Conservation (phyloP, 2,329 filamentous ascomycete genomes). For the Paracoccidioides lutzii region DNA sequence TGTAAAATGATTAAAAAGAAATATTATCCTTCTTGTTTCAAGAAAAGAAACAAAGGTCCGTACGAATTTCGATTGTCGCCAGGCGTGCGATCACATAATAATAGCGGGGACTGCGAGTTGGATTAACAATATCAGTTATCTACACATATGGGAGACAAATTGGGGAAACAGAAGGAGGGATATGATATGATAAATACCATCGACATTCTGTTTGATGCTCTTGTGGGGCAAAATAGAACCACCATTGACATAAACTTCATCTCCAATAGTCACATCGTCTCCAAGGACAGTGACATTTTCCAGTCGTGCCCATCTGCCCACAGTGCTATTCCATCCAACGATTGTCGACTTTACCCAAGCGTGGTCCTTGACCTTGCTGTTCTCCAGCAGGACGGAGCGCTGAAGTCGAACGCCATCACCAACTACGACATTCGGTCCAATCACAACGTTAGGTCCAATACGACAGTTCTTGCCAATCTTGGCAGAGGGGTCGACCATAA, state of each 20-base stretch:
- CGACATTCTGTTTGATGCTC: slow-evolving; percentile 97
- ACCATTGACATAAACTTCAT: slow-evolving; percentile 97
- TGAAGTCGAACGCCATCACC: slow-evolving; percentile 91
- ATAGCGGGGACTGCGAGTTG: slow-evolving; percentile 32
- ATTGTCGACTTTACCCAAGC: slow-evolving; percentile 99
- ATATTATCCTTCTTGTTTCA: slow-evolving; percentile 12
- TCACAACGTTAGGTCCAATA: slow-evolving; percentile 93
- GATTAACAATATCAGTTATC: slow-evolving; percentile 3
- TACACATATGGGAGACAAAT: not conserved
- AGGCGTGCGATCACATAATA: slow-evolving; percentile 32
- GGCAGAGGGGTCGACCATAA: slow-evolving; percentile 82
- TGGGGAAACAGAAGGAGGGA: not conserved
- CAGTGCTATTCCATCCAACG: slow-evolving; percentile 93
- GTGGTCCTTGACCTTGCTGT: slow-evolving; percentile 94
- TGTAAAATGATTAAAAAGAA: slow-evolving; percentile 16
- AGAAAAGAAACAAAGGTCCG: not conserved
- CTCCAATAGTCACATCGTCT: slow-evolving; percentile 93
- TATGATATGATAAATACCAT: slow-evolving; percentile 41
- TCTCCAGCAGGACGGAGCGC: slow-evolving; percentile 76
- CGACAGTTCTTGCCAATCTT: slow-evolving; percentile 98
- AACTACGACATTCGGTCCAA: slow-evolving; percentile 82
- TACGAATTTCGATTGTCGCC: not conserved
- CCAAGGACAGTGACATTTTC: slow-evolving; percentile 98
- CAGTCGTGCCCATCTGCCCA: slow-evolving; percentile 87
- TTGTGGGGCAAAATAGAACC: slow-evolving; percentile 93